Base-by-base conservation (phyloP, 176 grass and related monocot genomes). In the Juncus effusus region DNA sequence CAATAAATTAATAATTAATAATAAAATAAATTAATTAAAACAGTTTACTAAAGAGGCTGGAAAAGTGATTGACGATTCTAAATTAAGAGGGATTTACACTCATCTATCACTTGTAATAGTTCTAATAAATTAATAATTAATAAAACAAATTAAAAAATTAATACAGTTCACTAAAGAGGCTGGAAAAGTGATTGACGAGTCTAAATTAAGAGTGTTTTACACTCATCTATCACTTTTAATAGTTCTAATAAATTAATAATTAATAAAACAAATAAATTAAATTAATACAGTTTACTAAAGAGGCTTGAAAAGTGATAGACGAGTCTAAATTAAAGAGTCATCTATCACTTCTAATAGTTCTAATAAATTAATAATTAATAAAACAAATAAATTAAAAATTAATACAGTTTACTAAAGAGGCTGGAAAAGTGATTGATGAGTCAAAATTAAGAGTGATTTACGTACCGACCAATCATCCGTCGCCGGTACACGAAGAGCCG, bases 11-110 rank as follows among this genome's bases (percentile, higher is more conserved):
- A 72, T 51, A 56, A 16, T 40, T 19, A 45, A 42, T 45, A 36
- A 69, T 56, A 38, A 59, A 71, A 40, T 16, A 45, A 59, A 71
- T 76, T 51, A 6, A 9, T 47, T 47, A 6, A 9, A 6, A 47
- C 58, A 99, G 94, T 99, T 99, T 72, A 89, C 79, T 65, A 99
- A 99, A 78, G 88, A 89, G 80, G 64, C 80, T 53, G 88, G 94
- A 42, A 99, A 74, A 58, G 69, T 84, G 67, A 81, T 99, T 19
- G 94, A 93, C 42, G 94, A 99, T 75, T 93, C 80, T 75, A 99
- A 99, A 70, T 79, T 99, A 69, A 77, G 83, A 40, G 94, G 93
- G 62, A 59, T 86, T n/a, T 99, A 82, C 76, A 61, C 94, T 72
- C 61, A 75, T 74, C 40, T 85, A 76, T 72, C 75, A 65, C 35